These are phyloP conservation scores for Gossypium herbaceum DNA, from an alignment of 345 rosid genomes.

Conservation along the genomic window DNA sequence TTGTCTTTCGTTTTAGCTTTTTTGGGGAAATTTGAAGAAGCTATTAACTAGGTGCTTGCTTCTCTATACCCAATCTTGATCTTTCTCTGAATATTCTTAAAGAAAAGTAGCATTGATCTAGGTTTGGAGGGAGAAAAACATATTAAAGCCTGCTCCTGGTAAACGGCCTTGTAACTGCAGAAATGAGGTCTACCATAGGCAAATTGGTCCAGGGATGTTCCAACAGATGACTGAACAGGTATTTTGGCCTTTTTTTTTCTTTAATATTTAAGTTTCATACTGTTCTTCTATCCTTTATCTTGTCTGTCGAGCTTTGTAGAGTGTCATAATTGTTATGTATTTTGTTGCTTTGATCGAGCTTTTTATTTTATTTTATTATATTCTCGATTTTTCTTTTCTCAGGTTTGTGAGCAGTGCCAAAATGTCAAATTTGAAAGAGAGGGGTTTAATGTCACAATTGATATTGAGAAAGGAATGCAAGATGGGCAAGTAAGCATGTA, in stretches of 20 bases:
- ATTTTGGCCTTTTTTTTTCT: background rate
- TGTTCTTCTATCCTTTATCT: background rate
- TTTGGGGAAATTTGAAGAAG: background rate
- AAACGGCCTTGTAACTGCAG: slow-evolving; percentile 93
- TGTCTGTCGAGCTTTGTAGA: background rate
- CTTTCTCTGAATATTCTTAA: slow-evolving; percentile 1
- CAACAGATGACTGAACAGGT: slow-evolving; percentile 99
- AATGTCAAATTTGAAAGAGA: slow-evolving; percentile 83
- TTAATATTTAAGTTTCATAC: background rate
- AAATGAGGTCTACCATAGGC: slow-evolving; percentile 95
- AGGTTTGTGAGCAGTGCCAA: slow-evolving; percentile 98
- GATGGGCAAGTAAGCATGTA: slow-evolving; percentile 79
- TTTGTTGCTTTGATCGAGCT: background rate
- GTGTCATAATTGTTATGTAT: background rate
- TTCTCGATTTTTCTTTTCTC: slow-evolving; percentile 21
- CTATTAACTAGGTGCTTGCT: background rate
- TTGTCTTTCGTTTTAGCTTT: background rate
- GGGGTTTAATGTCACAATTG: slow-evolving; percentile 83
- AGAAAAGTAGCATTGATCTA: slow-evolving; percentile 23
- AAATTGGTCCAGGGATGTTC: slow-evolving; percentile 99
- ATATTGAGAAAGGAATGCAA: slow-evolving; percentile 98
- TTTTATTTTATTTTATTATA: background rate
- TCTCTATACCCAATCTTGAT: background rate
- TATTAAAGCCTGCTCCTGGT: slow-evolving; percentile 90
- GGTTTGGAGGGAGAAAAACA: slow-evolving; percentile 99